Percentiles rank a stretch among this genome's conserved stretches.
Evolutionary conservation across 805 yeast species (phyloP).

Genomic region (Candida peoriensis): DNA sequence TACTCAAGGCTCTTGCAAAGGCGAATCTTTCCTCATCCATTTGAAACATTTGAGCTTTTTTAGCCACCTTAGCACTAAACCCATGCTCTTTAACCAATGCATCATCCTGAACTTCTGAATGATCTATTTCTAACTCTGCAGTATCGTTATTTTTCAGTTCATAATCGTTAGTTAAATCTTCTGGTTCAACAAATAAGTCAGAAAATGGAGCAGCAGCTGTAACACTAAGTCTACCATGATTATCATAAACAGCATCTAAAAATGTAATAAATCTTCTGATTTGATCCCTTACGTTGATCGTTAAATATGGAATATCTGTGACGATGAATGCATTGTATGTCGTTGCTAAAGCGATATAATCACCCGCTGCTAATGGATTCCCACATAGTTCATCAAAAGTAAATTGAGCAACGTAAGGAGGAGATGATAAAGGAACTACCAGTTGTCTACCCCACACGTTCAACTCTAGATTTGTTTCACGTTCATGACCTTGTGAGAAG

Average conservation of each 20-base stretch:
- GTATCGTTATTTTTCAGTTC: constrained; percentile 19
- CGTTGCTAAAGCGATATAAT: constrained; percentile 77
- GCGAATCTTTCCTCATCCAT: constrained; percentile 96
- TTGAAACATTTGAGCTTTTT: constrained; percentile 71
- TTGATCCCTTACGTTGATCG: constrained; percentile 72
- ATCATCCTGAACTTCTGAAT: constrained; percentile 40
- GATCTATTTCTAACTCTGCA: constrained; percentile 23
- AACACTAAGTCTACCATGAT: constrained; percentile 81
- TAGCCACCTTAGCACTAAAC: constrained; percentile 65
- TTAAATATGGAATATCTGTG: constrained; percentile 86
- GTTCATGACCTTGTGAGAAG: constrained; percentile 59
- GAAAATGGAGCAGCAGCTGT: constrained; percentile 84
- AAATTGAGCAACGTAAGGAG: constrained; percentile 83
- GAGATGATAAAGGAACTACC: constrained; percentile 67
- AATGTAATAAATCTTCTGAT: constrained; percentile 92
- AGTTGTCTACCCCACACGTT: constrained; percentile 88
- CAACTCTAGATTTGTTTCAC: constrained; percentile 32
- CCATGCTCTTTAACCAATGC: constrained; percentile 72
- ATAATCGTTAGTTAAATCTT: constrained; percentile 37
- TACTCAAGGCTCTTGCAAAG: constrained; percentile 88
- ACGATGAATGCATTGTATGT: constrained; percentile 75
- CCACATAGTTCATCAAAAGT: constrained; percentile 87
- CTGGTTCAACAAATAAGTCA: constrained; percentile 82
- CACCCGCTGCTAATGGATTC: constrained; percentile 86
- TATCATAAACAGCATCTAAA: constrained; percentile 92